A percentile compares a stretch with the other conserved stretches of the same genome.
phyloP scores from a whole-genome alignment of 148 eudicot species.

The Drosera capensis region DNA sequence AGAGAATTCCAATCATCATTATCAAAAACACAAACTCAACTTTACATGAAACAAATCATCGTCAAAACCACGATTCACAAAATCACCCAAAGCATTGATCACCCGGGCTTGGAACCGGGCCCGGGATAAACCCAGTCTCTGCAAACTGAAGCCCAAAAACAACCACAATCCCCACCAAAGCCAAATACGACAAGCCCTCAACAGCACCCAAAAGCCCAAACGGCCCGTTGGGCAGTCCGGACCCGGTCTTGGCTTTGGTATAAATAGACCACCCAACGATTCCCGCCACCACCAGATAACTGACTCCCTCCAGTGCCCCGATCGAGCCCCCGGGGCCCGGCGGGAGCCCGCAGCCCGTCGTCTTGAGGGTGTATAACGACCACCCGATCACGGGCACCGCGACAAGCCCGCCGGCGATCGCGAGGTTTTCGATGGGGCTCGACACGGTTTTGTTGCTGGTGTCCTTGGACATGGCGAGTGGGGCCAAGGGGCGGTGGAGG shows the following conservation, averaged over 20 bases:
- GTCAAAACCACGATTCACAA: too few relatives aligned
- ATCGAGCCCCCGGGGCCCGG: conserved; percentile 93
- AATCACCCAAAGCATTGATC: conserved; percentile 80
- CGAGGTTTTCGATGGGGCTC: conserved; percentile 25
- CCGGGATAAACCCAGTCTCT: conserved; percentile 67
- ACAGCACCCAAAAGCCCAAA: conserved; percentile 87
- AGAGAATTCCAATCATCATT: too few relatives aligned
- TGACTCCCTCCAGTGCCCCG: conserved; percentile 87
- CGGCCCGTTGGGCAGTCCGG: conserved; percentile 85
- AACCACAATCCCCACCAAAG: conserved; percentile 58
- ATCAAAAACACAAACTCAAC: too few relatives aligned
- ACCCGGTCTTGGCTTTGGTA: conserved; percentile 80
- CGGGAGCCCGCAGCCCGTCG: conserved; percentile 94
- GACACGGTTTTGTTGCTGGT: conserved; percentile 15
- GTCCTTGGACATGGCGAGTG: too few relatives aligned
- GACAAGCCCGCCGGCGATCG: conserved; percentile 54
- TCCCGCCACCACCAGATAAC: conserved; percentile 65
- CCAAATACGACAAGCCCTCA: conserved; percentile 77
- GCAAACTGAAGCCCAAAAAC: conserved; percentile 71
- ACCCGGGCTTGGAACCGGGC: conserved; percentile 75
- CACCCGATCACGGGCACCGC: conserved; percentile 72
- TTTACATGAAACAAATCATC: too few relatives aligned
- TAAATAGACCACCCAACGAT: conserved; percentile 82
- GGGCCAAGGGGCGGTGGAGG: too few relatives aligned
- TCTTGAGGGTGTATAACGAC: conserved; percentile 90